These are phyloP conservation scores for Gymnopilus junonius DNA, from an alignment of 768 basidiomycete species.

Conservation along the genomic window DNA sequence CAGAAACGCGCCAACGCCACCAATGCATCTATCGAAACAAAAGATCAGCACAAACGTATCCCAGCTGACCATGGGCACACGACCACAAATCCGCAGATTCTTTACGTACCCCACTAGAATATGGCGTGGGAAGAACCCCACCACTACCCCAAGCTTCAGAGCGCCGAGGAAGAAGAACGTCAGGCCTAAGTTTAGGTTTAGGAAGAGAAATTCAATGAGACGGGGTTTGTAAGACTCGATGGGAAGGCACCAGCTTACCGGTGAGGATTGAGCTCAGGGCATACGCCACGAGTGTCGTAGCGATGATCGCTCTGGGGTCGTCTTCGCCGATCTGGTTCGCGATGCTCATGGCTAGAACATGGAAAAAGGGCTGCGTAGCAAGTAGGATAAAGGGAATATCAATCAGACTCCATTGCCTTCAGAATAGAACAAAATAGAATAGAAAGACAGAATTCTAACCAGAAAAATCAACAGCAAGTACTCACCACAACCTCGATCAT, in stretches of 20 bases:
- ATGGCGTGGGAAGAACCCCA: slow-evolving; percentile 96
- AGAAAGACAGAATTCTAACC: neutral
- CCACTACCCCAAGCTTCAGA: slow-evolving; percentile 80
- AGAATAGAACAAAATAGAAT: neutral
- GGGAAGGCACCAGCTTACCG: slow-evolving; percentile 45
- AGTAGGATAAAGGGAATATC: no score
- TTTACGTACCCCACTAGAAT: slow-evolving; percentile 86
- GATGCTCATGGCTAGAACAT: slow-evolving; percentile 84
- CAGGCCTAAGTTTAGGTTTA: slow-evolving; percentile 48
- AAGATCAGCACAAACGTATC: neutral
- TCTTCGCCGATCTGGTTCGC: slow-evolving; percentile 72
- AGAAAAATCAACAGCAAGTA: slow-evolving; percentile 21
- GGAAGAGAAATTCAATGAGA: neutral
- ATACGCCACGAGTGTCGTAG: slow-evolving; percentile 90
- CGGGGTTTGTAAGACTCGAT: neutral
- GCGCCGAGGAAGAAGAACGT: slow-evolving; percentile 88
- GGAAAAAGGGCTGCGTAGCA: slow-evolving; percentile 84
- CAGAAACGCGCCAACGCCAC: slow-evolving; percentile 94
- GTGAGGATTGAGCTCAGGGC: slow-evolving; percentile 88
- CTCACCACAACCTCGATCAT: slow-evolving; percentile 97
- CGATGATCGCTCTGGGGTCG: slow-evolving; percentile 72
- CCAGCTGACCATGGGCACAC: slow-evolving; percentile 11
- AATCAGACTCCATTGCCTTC: neutral
- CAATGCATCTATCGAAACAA: slow-evolving; percentile 67
- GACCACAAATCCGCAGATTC: neutral